Evolutionary conservation across 2,329 filamentous ascomycete species (phyloP), one percentile per base, ranked within the genome.

Genomic region (Fusarium foetens): DNA sequence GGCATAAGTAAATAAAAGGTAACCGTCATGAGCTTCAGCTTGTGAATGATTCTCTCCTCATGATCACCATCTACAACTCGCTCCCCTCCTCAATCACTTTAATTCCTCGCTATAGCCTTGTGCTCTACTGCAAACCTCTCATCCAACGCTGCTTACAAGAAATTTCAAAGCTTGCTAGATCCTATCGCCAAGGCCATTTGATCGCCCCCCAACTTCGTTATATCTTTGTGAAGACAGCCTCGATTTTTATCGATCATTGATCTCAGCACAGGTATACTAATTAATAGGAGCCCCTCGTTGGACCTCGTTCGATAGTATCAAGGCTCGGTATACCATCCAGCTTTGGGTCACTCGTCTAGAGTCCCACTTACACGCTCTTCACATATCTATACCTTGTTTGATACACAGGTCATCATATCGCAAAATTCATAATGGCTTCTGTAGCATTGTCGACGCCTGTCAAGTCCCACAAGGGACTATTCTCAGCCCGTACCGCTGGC

Each of bases 391-490:
- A 46, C 21, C 58, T 42, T 43, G 48, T 48, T 49, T 75, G 57
- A 63, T 72, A 53, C 45, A 51, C 45, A 55, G 36, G 48, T 60
- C 70, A 45, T 42, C 42, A 51, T 27, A 58, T 53, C 53, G 73
- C 45, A 75, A 63, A 78, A 76, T 78, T 81, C 83, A 88, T 78
- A 81, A 98, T 98, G 95, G 94, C 95, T 81, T 93, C 85, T 68
- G 82, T 92, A 82, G 85, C 89, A 80, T 90, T 98, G 83, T 93
- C 94, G 79, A 98, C 96, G 69, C 96, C 96, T 68, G 88, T 96
- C 81, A 98, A 98, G 89, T 96, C 93, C 88, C 95, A 97, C 83
- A 91, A 93, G 84, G 94, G 94, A 67, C 89, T 98, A 79, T 98
- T 98, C 86, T 94, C 92, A 76, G 90, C 93, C 76, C 94, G 94